phyloP scores from a whole-genome alignment of 805 yeast genomes.

The Kodamaea kaohsiungensis region DNA sequence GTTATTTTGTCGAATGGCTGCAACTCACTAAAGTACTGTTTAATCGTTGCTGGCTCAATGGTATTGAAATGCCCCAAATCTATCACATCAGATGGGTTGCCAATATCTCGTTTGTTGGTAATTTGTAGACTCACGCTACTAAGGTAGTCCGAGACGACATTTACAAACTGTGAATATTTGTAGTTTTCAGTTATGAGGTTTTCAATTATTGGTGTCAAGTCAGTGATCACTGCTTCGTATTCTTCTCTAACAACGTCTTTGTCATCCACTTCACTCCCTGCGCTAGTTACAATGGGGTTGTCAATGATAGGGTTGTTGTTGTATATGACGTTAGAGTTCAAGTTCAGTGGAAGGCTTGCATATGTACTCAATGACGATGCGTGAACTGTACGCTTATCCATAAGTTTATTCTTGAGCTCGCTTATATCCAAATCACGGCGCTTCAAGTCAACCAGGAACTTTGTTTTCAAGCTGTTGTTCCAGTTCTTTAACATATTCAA shows the following conservation, averaged over 20 bases:
- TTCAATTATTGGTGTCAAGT: conserved; percentile 36
- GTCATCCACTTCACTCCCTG: conserved; percentile 1
- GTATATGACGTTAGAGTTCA: conserved; percentile 27
- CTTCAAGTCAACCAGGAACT: conserved; percentile 38
- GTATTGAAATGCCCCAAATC: conserved; percentile 22
- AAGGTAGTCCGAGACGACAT: conserved; percentile 29
- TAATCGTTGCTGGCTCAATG: conserved; percentile 14
- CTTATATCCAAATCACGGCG: conserved; percentile 33
- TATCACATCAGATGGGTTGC: conserved; percentile 34
- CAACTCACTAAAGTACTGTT: conserved; percentile 28
- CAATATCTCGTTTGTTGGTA: conserved; percentile 17
- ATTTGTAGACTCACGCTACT: conserved; percentile 27
- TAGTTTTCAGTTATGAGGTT: conserved; percentile 38
- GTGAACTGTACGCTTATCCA: conserved; percentile 32
- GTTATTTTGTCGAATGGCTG: conserved; percentile 37
- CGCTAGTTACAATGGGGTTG: conserved; percentile 15
- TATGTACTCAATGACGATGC: conserved; percentile 6
- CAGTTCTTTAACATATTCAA: conserved; percentile 28
- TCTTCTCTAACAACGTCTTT: conserved; percentile 18
- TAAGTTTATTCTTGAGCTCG: conserved; percentile 33
- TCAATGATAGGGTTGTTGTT: conserved; percentile 36
- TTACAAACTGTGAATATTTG: conserved; percentile 34
- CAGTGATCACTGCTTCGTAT: conserved; percentile 33
- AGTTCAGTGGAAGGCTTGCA: conserved; percentile 7
- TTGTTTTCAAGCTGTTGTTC: conserved; percentile 30